Evolutionary conservation across 225 moss, liverwort and hornwort species (phyloP).

Genomic region (Bryoerythrophyllum caledonicum): DNA sequence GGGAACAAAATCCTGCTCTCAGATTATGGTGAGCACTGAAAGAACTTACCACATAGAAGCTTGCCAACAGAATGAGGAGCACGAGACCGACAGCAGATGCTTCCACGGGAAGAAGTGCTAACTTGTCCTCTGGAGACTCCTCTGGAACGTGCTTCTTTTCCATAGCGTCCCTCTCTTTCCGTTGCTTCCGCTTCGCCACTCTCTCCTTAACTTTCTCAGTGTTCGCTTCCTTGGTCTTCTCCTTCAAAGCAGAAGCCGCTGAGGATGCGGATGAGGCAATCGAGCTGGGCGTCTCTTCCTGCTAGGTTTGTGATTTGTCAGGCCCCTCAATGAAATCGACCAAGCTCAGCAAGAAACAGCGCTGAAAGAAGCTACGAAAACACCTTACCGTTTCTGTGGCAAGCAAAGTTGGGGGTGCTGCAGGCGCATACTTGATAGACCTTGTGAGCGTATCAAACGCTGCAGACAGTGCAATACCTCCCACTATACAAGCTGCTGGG

Average conservation of each 20-base stretch:
- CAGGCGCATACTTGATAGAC: conserved; percentile 83
- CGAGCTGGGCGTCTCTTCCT: conserved; percentile 51
- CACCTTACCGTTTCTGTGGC: conserved; percentile 46
- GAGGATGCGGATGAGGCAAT: conserved; percentile 36
- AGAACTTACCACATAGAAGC: conserved; percentile 93
- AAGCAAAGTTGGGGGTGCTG: conserved; percentile 34
- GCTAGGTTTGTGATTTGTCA: conserved; percentile 26
- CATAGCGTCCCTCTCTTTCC: conserved; percentile 62
- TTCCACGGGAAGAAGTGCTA: conserved; percentile 79
- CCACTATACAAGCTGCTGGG: conserved; percentile 95
- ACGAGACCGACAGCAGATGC: conserved; percentile 80
- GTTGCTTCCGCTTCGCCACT: conserved; percentile 71
- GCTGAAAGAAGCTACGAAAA: not conserved
- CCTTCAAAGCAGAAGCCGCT: conserved; percentile 45
- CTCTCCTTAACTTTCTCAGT: conserved; percentile 86
- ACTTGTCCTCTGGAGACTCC: conserved; percentile 47
- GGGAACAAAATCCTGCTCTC: conserved; percentile 2
- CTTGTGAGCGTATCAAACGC: conserved; percentile 89
- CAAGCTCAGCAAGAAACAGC: conserved; percentile 6
- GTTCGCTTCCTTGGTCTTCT: conserved; percentile 49
- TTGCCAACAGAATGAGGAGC: conserved; percentile 71
- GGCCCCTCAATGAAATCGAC: conserved; percentile 8
- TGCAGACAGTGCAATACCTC: conserved; percentile 93
- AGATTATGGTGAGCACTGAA: conserved; percentile 11
- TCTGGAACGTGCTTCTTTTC: conserved; percentile 57